Evolutionary conservation across 345 rosid genomes (phyloP).

Genomic region (Geranium brycei): DNA sequence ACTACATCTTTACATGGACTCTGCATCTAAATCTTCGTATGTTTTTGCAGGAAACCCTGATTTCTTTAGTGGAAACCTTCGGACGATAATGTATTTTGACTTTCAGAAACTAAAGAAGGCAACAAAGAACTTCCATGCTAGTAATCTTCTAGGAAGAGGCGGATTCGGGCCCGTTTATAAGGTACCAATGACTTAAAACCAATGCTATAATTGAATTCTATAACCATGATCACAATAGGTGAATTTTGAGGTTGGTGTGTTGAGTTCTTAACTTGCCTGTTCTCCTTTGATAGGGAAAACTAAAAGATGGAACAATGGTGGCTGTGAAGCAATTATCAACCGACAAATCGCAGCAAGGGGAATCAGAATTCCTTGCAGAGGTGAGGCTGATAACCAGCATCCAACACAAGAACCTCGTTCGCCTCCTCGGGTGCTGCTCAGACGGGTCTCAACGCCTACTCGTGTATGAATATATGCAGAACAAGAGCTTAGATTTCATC

Average conservation of each 20-base stretch:
- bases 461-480: constrained; percentile 56
- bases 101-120: constrained; percentile 48
- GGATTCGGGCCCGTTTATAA: constrained; percentile 58
- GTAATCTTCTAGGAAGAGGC: constrained; percentile 48
- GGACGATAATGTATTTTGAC: constrained; percentile 32
- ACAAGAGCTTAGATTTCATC: constrained; percentile 51
- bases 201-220: too few species aligned
- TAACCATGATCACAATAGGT: too few species aligned
- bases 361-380: constrained; percentile 49
- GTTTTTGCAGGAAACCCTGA: constrained; percentile 22
- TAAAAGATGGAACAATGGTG: constrained; percentile 36
- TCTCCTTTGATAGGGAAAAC: constrained; percentile 30
- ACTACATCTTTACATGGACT: not conserved
- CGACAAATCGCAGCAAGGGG: constrained; percentile 59
- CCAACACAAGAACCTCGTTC: constrained; percentile 62
- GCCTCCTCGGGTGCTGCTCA: constrained; percentile 53
- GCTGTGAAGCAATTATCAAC: constrained; percentile 38
- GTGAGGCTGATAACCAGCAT: constrained; percentile 70
- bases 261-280: too few species aligned
- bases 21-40: not conserved
- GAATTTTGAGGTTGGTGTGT: too few species aligned
- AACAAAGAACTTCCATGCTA: constrained; percentile 38
- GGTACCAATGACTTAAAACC: constrained; percentile 16
- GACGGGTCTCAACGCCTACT: constrained; percentile 49
- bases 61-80: constrained; percentile 33